Base-by-base conservation (phyloP, 805 yeast genomes). In the Cyberlindnera americana region DNA sequence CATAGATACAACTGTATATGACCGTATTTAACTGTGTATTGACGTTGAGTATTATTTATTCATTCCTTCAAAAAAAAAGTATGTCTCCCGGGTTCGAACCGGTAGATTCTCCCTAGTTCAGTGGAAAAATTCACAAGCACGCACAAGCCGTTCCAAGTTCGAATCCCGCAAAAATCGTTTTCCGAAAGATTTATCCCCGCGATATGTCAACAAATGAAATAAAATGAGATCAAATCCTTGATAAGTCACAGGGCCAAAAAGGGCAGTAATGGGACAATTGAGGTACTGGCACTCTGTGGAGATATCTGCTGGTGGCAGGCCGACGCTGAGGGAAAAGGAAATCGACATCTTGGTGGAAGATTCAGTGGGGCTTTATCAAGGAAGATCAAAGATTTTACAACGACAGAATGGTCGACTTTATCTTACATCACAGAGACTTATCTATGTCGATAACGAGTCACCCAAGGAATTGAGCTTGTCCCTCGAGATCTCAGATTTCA, bases 371-470 rank as follows among this genome's bases (percentile, higher is more conserved):
- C 59, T 90, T 3, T 90, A 90, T 56, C 90, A 83, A 51, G 95
- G 88, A 17, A 77, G 77, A 42, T 65, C 66, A 43, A 86, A 85
- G 62, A 72, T 86, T 18, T 37, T 64, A 2, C 66, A 75, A 22
- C 74, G 80, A 46, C 95, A 86, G 56, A 63, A 72, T 42, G 98
- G 98, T 1, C 67, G 95, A 22, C 54, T 84, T 0, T 89, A 89
- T 58, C 63, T 91, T 22, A 90, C 98, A 0, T 75, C 79, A 27
- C 71, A 72, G 40, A 63, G 97, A 33, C 59, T 91, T 2, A 78
- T 89, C 11, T 91, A 81, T 57, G 75, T 90, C 11, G 90, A 83
- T 50, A 73, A 76, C 40, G 50, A 15, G 6, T 42, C 48, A 15
- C 72, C 76, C 1, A 53, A 54, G 3, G 52, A 56, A 6, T 56